Base-by-base conservation (phyloP, 2,329 filamentous ascomycete genomes). In the Phialemoniopsis sp. region DNA sequence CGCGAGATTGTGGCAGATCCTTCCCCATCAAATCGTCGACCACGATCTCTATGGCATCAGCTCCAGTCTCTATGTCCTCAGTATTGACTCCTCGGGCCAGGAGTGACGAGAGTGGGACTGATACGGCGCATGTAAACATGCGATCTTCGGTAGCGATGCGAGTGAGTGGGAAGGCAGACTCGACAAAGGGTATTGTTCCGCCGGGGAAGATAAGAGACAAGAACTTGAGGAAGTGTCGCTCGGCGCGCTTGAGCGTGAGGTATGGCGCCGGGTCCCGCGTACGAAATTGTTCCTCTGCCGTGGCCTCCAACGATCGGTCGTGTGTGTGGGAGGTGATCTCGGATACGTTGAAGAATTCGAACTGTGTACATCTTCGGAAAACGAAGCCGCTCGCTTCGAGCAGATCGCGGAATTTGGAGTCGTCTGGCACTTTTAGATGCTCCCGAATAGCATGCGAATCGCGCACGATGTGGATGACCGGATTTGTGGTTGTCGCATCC, bases 331-430 rank as follows among this genome's bases (percentile, higher is more conserved):
- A 53, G 5, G 55, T 55, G 14, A 62, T 66, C 52, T 87, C 83
- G 3, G 82, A 82, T 13, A 86, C 66, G 49, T 89, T 89, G 65
- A 81, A 88, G 56, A 88, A 90, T 53, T 89, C 85, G 45, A 85
- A 76, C 48, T 87, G 89, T 10, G 82, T 82, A 53, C 81, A 87
- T 2, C 70, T 70, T 36, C 82, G 70, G 48, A 86, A 80, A 13
- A 85, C 72, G 3, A 70, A 64, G 16, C 68, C 71, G 46, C 73
- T 78, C 13, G 73, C 70, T 14, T 72, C 68, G 18, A 87, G 59
- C 7, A 87, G 66, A 34, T 76, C 76, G 32, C 70, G 64, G 2
- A 83, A 68, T 47, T 77, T 79, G 29, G 69, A 63, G 19, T 72
- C 62, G 36, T 80, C 71, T 49, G 68, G 68, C n/a, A 74, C 65